Percentiles rank a stretch among this genome's conserved stretches.
These are phyloP conservation scores for Annulohypoxylon bovei DNA, from an alignment of 495 filamentous ascomycete genomes.

Conservation along the genomic window DNA sequence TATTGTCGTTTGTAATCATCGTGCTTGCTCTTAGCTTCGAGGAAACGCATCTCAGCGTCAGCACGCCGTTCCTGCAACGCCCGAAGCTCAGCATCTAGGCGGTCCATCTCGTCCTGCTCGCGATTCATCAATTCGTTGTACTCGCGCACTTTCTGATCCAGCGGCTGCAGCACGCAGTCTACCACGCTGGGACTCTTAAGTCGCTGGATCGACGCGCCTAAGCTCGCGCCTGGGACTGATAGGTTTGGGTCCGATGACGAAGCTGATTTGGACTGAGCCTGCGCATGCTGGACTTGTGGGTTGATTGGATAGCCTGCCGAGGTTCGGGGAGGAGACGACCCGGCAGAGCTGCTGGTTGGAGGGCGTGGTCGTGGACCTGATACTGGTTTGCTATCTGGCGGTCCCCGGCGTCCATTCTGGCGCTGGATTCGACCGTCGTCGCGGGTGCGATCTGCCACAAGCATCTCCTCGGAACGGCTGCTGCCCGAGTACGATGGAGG, in stretches of 20 bases:
- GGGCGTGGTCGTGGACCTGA: slow-evolving; percentile 32
- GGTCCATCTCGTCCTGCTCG: slow-evolving; percentile 46
- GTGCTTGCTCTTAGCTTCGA: slow-evolving; percentile 47
- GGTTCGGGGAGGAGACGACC: slow-evolving; percentile 39
- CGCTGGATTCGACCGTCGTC: slow-evolving; percentile 32
- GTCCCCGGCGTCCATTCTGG: slow-evolving; percentile 42
- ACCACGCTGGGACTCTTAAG: slow-evolving; percentile 46
- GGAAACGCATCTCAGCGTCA: slow-evolving; percentile 43
- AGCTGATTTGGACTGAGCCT: slow-evolving; percentile 31
- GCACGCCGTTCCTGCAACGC: slow-evolving; percentile 42
- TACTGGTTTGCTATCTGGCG: slow-evolving; percentile 16
- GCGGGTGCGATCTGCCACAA: slow-evolving; percentile 36
- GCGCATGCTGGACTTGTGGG: slow-evolving; percentile 35
- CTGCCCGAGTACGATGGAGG: slow-evolving; percentile 45
- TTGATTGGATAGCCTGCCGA: slow-evolving; percentile 24
- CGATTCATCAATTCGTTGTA: slow-evolving; percentile 42
- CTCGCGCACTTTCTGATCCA: slow-evolving; percentile 45
- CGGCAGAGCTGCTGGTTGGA: slow-evolving; percentile 40
- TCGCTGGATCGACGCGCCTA: slow-evolving; percentile 40
- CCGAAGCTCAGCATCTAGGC: slow-evolving; percentile 43
- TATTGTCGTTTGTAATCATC: slow-evolving; percentile 46
- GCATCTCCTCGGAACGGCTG: slow-evolving; percentile 45
- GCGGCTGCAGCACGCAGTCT: slow-evolving; percentile 47
- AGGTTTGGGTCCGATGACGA: slow-evolving; percentile 31
- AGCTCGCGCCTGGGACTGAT: slow-evolving; percentile 1